Conservation (phyloP, 192 early-diverging fungal species). For the Pilaira anomala region DNA sequence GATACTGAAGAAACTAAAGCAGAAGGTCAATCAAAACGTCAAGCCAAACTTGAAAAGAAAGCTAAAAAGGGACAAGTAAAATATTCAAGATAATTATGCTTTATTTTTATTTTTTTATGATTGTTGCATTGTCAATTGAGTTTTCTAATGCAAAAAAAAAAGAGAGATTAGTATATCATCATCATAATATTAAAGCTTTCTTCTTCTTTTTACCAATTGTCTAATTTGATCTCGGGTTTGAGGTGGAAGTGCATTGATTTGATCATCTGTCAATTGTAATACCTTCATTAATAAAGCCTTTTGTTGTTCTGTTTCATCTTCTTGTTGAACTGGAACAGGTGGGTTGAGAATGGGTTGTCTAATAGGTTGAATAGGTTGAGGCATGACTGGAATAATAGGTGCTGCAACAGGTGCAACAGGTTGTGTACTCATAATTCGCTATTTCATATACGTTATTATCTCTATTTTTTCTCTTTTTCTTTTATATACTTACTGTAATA, state of each 20-base stretch:
- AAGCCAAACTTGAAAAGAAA: conserved; percentile 50
- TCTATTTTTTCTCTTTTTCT: too few relatives aligned
- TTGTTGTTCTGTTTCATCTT: conserved; percentile 53
- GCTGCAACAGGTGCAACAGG: background rate
- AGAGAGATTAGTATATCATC: background rate
- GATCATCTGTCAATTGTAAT: conserved; percentile 74
- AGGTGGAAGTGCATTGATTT: conserved; percentile 74
- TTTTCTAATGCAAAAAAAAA: conserved; percentile 14
- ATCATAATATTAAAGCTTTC: background rate
- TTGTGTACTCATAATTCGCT: conserved; percentile 22
- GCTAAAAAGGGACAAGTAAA: conserved; percentile 46
- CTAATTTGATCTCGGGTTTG: conserved; percentile 74
- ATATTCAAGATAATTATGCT: conserved; percentile 34
- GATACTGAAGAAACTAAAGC: conserved; percentile 2
- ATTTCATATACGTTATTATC: background rate
- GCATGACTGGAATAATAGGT: conserved; percentile 3
- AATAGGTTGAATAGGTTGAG: background rate
- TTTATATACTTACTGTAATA: conserved; percentile 43
- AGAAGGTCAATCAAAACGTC: conserved; percentile 48
- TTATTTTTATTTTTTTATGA: background rate
- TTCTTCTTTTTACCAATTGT: conserved; percentile 43
- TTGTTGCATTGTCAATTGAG: conserved; percentile 23
- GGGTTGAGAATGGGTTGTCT: conserved; percentile 2
- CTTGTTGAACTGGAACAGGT: background rate
- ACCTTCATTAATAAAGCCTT: conserved; percentile 76